Conservation (phyloP, 1,284 basidiomycete species). For the Sporisorium graminicola region DNA sequence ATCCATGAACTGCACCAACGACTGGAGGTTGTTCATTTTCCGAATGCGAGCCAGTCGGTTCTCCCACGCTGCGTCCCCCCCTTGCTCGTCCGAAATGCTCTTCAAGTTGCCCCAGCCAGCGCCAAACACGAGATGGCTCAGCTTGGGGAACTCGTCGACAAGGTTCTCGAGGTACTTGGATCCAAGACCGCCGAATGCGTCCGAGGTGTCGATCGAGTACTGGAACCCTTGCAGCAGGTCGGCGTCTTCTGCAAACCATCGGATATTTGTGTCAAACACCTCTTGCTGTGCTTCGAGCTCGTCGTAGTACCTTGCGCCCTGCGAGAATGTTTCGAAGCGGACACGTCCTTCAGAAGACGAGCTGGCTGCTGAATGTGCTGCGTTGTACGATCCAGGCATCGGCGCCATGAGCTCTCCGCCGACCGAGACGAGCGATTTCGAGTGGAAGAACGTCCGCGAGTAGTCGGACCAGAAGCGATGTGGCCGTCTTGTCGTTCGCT, state of each 20-base stretch:
- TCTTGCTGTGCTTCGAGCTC: constrained; percentile 56
- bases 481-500: constrained; percentile 12
- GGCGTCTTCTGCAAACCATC: constrained; percentile 65
- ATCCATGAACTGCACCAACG: constrained; percentile 45
- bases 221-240: constrained; percentile 64
- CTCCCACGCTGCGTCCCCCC: constrained; percentile 13
- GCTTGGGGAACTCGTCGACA: constrained; percentile 63
- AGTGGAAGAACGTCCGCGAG: constrained; percentile 53
- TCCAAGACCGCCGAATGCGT: constrained; percentile 59
- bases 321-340: constrained; percentile 52
- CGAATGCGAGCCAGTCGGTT: constrained; percentile 39
- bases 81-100: constrained; percentile 7
- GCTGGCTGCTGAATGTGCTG: constrained; percentile 1
- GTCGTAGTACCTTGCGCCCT: constrained; percentile 41
- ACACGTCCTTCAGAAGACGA: constrained; percentile 26
- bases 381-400: constrained; percentile 51
- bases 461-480: constrained; percentile 65
- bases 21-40: constrained; percentile 58
- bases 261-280: constrained; percentile 58
- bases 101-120: constrained; percentile 47
- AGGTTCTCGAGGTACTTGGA: constrained; percentile 51
- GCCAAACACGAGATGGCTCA: constrained; percentile 42
- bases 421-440: constrained; percentile 58
- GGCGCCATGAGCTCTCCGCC: constrained; percentile 45
- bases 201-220: constrained; percentile 51